A percentile compares a stretch with the other conserved stretches of the same genome.
Evolutionary conservation across 2,329 filamentous ascomycete genomes (phyloP).

Genomic region (Aspergillaceae sp.): DNA sequence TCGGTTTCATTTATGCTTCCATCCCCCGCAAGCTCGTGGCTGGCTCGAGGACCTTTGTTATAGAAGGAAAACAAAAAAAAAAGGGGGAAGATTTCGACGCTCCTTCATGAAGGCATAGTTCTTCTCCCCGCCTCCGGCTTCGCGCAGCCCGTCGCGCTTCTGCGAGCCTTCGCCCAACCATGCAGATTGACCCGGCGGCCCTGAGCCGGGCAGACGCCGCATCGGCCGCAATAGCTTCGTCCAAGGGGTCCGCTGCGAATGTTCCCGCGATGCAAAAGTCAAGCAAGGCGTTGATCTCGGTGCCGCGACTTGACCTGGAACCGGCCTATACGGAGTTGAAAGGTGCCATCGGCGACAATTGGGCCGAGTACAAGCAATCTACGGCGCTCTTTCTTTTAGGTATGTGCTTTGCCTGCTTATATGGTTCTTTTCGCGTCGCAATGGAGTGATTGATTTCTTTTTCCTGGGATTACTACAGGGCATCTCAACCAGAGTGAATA

Average conservation of each 20-base stretch:
- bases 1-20: slow-evolving; percentile 7
- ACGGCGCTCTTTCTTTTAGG: slow-evolving; percentile 51
- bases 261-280: slow-evolving; percentile 36
- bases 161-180: slow-evolving; percentile 22
- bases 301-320: slow-evolving; percentile 55
- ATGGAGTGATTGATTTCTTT: slow-evolving; percentile 1
- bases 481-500: slow-evolving; percentile 56
- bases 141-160: slow-evolving; percentile 32
- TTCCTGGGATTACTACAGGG: slow-evolving; percentile 28
- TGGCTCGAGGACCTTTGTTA: slow-evolving; percentile 9
- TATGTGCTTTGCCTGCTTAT: slow-evolving; percentile 18
- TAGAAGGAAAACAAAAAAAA: not conserved
- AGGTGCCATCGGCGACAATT: slow-evolving; percentile 50
- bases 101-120: slow-evolving; percentile 34
- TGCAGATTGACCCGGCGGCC: slow-evolving; percentile 40
- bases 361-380: slow-evolving; percentile 53
- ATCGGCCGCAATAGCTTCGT: slow-evolving; percentile 22
- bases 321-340: slow-evolving; percentile 56
- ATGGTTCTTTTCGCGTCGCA: no score
- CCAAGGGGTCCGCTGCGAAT: slow-evolving; percentile 23
- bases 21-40: slow-evolving; percentile 3
- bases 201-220: slow-evolving; percentile 35
- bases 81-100: slow-evolving; percentile 6
- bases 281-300: slow-evolving; percentile 41
- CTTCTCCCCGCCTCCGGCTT: slow-evolving; percentile 26